Percentiles rank a stretch among this genome's conserved stretches.
phyloP scores from a whole-genome alignment of 768 basidiomycete species.

The Austroboletus festivus region DNA sequence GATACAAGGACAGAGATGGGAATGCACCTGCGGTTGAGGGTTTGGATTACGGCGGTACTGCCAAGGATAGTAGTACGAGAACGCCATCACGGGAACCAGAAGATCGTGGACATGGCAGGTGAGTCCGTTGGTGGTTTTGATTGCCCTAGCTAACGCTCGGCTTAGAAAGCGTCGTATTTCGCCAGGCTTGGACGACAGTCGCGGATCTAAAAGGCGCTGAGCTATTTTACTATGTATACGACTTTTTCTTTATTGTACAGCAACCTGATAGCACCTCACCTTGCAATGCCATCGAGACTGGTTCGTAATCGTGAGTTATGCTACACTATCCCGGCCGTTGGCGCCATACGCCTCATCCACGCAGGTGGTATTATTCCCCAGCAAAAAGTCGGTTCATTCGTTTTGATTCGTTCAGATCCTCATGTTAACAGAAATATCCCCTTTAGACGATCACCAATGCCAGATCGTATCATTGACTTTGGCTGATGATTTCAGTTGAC shows the following conservation, averaged over 20 bases:
- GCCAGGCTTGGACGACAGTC: constrained; percentile 63
- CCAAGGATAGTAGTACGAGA: constrained; percentile 41
- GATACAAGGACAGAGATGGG: constrained; percentile 85
- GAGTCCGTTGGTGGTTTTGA: constrained; percentile 20
- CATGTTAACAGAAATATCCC: no score
- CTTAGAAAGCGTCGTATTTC: constrained; percentile 71
- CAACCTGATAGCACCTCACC: constrained; percentile 1
- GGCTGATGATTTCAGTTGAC: no score
- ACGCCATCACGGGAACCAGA: constrained; percentile 68
- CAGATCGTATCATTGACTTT: no score
- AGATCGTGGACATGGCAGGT: constrained; percentile 61
- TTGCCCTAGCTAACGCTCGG: constrained; percentile 1
- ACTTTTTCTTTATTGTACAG: constrained; percentile 25
- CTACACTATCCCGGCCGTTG: no score
- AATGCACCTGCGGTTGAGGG: constrained; percentile 86
- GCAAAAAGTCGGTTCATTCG: no score
- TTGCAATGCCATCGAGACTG: no score
- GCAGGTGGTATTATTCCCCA: no score
- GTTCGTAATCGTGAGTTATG: no score
- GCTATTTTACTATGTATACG: constrained; percentile 30
- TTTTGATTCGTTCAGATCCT: no score
- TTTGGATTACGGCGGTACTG: constrained; percentile 76
- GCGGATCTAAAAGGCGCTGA: constrained; percentile 72
- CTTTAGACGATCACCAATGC: no score
- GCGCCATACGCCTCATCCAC: no score